Percentiles rank a stretch among this genome's conserved stretches.
Evolutionary conservation across 441 rosid species (phyloP).

Genomic region (Bocquillonia castaneifolia): DNA sequence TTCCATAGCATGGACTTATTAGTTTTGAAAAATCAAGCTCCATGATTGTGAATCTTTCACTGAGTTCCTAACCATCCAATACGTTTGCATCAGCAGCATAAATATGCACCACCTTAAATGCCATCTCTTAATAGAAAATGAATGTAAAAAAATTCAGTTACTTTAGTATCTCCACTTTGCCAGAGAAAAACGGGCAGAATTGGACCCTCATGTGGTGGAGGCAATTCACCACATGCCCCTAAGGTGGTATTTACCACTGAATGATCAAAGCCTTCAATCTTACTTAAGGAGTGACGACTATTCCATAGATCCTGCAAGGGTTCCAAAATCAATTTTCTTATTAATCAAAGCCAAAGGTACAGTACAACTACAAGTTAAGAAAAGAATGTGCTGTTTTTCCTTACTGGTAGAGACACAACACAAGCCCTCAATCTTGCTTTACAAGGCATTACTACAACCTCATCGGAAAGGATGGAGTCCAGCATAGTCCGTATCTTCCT

Average conservation of each 20-base stretch:
- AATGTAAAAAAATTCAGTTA: constrained; percentile 22
- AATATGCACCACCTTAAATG: neutral
- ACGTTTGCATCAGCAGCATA: constrained; percentile 11
- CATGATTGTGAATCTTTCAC: constrained; percentile 55
- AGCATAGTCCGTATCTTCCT: constrained; percentile 84
- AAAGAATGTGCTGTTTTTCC: constrained; percentile 15
- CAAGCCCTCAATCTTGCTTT: constrained; percentile 79
- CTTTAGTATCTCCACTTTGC: constrained; percentile 91
- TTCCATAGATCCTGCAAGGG: constrained; percentile 71
- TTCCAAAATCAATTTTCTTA: neutral
- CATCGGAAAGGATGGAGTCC: constrained; percentile 62
- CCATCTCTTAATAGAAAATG: neutral
- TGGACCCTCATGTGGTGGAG: constrained; percentile 56
- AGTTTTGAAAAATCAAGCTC: constrained; percentile 73
- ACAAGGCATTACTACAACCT: constrained; percentile 65
- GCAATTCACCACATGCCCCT: constrained; percentile 76
- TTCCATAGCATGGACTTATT: constrained; percentile 56
- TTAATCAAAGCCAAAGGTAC: constrained; percentile 9
- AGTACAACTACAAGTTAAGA: neutral
- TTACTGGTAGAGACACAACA: constrained; percentile 85
- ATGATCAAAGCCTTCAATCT: constrained; percentile 90
- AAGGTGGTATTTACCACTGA: constrained; percentile 64
- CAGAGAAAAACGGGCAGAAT: constrained; percentile 67
- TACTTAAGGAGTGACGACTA: constrained; percentile 56
- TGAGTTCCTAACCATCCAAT: constrained; percentile 56